A percentile compares a stretch with the other conserved stretches of the same genome.
Conservation (phyloP, 345 rosid genomes). For the Populus alba region DNA sequence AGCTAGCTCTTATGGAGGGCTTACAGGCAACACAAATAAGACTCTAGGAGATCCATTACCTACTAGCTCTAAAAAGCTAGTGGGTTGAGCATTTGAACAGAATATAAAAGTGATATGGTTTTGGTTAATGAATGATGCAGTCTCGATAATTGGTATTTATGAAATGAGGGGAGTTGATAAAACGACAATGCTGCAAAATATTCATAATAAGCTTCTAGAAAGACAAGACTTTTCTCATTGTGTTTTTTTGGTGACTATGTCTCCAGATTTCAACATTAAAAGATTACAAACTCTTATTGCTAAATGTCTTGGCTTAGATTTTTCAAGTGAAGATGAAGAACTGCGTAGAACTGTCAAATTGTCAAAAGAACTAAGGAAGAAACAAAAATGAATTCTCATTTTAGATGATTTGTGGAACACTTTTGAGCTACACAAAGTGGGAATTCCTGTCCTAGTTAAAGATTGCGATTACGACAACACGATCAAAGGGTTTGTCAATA, state of each 20-base stretch:
- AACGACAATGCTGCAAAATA: slow-evolving; percentile 1
- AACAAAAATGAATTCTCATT: slow-evolving; percentile 2
- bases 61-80: neutral
- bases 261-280: neutral
- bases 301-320: too few species aligned
- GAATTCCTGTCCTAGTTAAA: neutral
- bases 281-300: slow-evolving; percentile 9
- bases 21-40: too few species aligned
- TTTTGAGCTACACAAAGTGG: neutral
- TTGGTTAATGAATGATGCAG: neutral
- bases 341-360: too few species aligned
- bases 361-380: neutral
- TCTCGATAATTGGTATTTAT: slow-evolving; percentile 18
- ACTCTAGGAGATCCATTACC: neutral
- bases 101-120: slow-evolving; percentile 1
- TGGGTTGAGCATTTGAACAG: neutral
- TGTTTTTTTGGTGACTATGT: slow-evolving; percentile 10
- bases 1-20: too few species aligned
- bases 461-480: slow-evolving; percentile 14
- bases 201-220: slow-evolving; percentile 5
- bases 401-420: slow-evolving; percentile 13
- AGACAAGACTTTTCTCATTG: neutral
- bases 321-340: too few species aligned
- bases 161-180: slow-evolving; percentile 23
- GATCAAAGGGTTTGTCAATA: neutral